Evolutionary conservation across 305 asterid genomes (phyloP), one percentile per base, ranked within the genome.

Genomic region (Fraxinus sp.): DNA sequence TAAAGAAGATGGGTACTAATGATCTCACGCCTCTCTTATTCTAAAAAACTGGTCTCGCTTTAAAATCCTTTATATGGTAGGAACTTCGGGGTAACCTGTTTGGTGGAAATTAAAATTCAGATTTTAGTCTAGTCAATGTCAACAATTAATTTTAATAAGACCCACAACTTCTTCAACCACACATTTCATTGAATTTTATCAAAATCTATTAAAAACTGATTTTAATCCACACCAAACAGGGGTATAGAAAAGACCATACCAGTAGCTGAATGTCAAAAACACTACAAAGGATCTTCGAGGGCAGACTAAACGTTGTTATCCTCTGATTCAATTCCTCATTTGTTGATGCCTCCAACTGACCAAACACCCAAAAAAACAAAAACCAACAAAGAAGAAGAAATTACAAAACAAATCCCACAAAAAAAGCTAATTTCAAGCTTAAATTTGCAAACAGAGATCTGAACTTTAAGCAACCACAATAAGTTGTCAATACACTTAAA

Each of bases 271-370:
- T 86, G 87, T 90, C 43, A 1, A 91, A 77, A 79, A 95, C 93
- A 32, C 82, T 78, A 85, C 98, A 95, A 35, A 93, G 93, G 81
- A 95, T 92, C 92, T 93, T 95, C n/a, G 98, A 59, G 8, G 95
- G 86, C 80, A 93, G 86, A 88, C 84, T 90, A 84, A 95, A 93
- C 96, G 87, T 84, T 11, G 94, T 90, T 62, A 88, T 88, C 89
- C 92, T 90, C 78, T 91, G 93, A 89, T 89, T 87, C 78, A 93
- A 33, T 79, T 93, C 98, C 85, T 93, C 92, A 90, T 93, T 93
- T 10, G 97, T 91, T 35, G 98, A 94, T 79, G 97, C 95, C 84
- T 90, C 97, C 94, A 94, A 86, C 98, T 93, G 83, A 43, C 82
- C 85, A 28, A 28, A 28, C 30, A 26, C 32, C 32, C 32, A 28